Base-by-base conservation (phyloP, 2,329 filamentous ascomycete genomes). In the Calycina herbarum region DNA sequence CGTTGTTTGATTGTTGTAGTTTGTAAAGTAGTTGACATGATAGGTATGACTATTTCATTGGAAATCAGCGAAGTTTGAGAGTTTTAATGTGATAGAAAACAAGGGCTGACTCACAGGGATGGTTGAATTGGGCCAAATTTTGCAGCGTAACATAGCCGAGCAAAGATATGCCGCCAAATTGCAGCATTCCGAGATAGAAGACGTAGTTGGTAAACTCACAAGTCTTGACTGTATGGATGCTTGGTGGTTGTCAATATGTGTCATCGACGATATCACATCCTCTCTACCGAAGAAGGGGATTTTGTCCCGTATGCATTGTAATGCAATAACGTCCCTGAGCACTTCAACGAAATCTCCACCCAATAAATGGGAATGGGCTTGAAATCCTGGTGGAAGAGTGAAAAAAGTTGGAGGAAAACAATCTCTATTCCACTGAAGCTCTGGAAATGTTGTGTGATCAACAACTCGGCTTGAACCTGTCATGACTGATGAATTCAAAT, bases 141-240 rank as follows among this genome's bases (percentile, higher is more conserved):
- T 80, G 66, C 79, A 81, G 54, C 79, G 74, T 0, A 81, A 60
- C 75, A 77, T 79, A 6, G 65, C 70, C 2, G 79, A 78, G 62
- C 76, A 79, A n/a, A 82, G 38, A 70, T 80, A 82, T 8, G 77
- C 77, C 1, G 77, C 79, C 1, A 81, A 71, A 57, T 74, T 69
- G n/a, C 77, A 80, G 63, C 76, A 79, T 1, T 76, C 73, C 1
- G 69, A 63, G 5, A 78, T 24, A 1, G 70, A 51, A 0, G 72
- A 76, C 0, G 15, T 1, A 10, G 68, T 69, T 4, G 67, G 65
- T 2, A 79, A 66, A 7, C 59, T 56, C 2, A 71, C 71, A 0
- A 81, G 70, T 38, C 78, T 74, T 0, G 79, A 81, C 45, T 81
- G 79, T 13, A 81, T 78, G 2, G 76, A 81, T 48, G 79, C 80